Evolutionary conservation across 164 flowering plant genomes (phyloP).

Genomic region (Vitis vinifera): DNA sequence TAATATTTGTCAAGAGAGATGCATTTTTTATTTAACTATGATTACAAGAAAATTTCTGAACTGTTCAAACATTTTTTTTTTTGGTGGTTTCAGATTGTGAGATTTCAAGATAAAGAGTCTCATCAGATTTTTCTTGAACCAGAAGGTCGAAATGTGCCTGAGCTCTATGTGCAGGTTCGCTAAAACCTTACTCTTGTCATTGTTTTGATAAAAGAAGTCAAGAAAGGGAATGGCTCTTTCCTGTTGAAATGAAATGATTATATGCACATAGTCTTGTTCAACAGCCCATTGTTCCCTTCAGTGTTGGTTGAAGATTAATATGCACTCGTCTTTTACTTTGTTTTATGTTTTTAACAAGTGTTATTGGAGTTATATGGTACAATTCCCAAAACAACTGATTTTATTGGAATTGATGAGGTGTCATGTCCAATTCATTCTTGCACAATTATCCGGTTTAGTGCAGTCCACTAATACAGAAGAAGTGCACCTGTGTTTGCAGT

Average conservation of each 20-base stretch:
- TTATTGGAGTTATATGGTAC: neutral
- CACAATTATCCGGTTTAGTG: neutral
- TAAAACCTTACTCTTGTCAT: neutral
- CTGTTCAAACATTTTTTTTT: neutral
- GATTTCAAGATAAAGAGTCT: conserved; percentile 94
- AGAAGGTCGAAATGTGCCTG: conserved; percentile 91
- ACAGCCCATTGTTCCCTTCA: too few relatives aligned
- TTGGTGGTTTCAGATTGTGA: conserved; percentile 64
- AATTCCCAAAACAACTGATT: neutral
- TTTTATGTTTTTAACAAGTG: neutral
- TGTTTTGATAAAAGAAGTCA: neutral
- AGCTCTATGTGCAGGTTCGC: conserved; percentile 92
- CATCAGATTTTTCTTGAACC: conserved; percentile 98
- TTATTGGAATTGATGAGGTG: neutral
- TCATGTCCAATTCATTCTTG: neutral
- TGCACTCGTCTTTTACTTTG: neutral
- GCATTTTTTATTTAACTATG: neutral
- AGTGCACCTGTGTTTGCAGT: too few relatives aligned
- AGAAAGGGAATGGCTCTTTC: neutral
- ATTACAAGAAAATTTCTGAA: neutral
- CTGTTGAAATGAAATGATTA: neutral
- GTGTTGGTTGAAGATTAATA: too few relatives aligned
- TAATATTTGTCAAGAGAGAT: neutral
- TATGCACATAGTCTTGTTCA: neutral
- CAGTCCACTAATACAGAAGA: too few relatives aligned